These are phyloP conservation scores for Ceratocystis destructans DNA, from an alignment of 2,329 filamentous ascomycete species.

Conservation along the genomic window DNA sequence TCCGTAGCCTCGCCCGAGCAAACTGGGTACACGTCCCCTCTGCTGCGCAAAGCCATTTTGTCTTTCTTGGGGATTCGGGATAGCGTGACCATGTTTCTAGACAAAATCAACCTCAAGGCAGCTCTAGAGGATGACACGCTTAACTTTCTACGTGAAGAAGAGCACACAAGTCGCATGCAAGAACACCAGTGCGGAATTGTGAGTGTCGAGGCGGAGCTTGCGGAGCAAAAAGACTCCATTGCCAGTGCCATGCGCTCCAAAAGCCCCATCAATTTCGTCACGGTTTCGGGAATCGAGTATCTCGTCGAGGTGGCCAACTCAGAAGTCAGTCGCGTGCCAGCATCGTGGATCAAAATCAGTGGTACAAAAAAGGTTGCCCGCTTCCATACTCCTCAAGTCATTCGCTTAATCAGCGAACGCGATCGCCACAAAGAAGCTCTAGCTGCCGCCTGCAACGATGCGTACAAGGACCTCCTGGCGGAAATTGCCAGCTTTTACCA, in stretches of 20 bases:
- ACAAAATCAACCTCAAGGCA: slow-evolving; percentile 72
- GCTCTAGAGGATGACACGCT: slow-evolving; percentile 87
- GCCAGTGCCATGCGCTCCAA: slow-evolving; percentile 59
- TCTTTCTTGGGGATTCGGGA: slow-evolving; percentile 63
- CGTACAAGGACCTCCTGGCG: slow-evolving; percentile 58
- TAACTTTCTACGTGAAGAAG: slow-evolving; percentile 72
- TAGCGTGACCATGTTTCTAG: slow-evolving; percentile 59
- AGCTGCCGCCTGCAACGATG: slow-evolving; percentile 76
- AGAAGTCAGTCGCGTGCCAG: slow-evolving; percentile 73
- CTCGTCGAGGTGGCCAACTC: slow-evolving; percentile 81
- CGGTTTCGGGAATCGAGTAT: slow-evolving; percentile 83
- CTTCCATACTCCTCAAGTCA: slow-evolving; percentile 87
- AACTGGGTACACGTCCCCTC: slow-evolving; percentile 55
- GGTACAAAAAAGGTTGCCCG: slow-evolving; percentile 85
- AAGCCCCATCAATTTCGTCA: slow-evolving; percentile 59
- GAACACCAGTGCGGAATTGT: slow-evolving; percentile 83
- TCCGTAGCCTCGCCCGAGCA: slow-evolving; percentile 50
- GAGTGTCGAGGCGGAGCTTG: slow-evolving; percentile 78
- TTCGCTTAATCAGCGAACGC: slow-evolving; percentile 68
- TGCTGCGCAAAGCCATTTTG: slow-evolving; percentile 58
- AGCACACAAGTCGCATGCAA: slow-evolving; percentile 79
- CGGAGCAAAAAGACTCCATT: slow-evolving; percentile 58
- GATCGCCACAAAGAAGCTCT: slow-evolving; percentile 92
- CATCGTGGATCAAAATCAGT: slow-evolving; percentile 88
- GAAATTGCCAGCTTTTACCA: slow-evolving; percentile 77